Evolutionary conservation across 73 alveolate species (phyloP).

Genomic region (Diophrys sp.): DNA sequence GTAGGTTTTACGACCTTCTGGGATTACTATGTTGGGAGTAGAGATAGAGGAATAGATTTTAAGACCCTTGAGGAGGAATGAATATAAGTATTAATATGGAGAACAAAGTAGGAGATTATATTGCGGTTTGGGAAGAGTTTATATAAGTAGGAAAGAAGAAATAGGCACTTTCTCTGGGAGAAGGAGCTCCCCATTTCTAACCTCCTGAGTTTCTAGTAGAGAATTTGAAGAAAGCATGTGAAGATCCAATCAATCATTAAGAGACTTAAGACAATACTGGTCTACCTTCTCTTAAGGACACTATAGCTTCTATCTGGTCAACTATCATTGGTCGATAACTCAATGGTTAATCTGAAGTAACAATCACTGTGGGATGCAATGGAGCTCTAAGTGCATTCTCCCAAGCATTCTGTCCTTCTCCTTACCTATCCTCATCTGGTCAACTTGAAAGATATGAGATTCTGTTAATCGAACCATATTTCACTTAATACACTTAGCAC

Average conservation of each 20-base stretch:
- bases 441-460: conserved; percentile 48
- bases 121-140: conserved; percentile 61
- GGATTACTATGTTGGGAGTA: too few species aligned
- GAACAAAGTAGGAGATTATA: conserved; percentile 27
- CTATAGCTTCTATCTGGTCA: conserved; percentile 36
- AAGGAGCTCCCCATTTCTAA: conserved; percentile 58
- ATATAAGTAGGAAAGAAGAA: conserved; percentile 38
- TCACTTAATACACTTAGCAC: conserved; percentile 42
- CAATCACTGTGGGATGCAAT: conserved; percentile 47
- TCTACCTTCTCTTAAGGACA: conserved; percentile 44
- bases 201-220: conserved; percentile 54
- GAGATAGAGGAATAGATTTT: too few species aligned
- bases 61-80: too few species aligned
- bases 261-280: conserved; percentile 37
- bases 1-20: too few species aligned
- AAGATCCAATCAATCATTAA: conserved; percentile 29
- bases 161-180: conserved; percentile 46
- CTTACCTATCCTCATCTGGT: too few species aligned
- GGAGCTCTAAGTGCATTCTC: conserved; percentile 33
- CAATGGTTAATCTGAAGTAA: conserved; percentile 49
- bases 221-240: conserved; percentile 26
- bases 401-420: conserved; percentile 32
- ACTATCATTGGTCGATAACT: conserved; percentile 4
- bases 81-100: too few species aligned
- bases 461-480: conserved; percentile 49